Evolutionary conservation across 106 monocot genomes (phyloP).

Genomic region (Chionographis japonica): DNA sequence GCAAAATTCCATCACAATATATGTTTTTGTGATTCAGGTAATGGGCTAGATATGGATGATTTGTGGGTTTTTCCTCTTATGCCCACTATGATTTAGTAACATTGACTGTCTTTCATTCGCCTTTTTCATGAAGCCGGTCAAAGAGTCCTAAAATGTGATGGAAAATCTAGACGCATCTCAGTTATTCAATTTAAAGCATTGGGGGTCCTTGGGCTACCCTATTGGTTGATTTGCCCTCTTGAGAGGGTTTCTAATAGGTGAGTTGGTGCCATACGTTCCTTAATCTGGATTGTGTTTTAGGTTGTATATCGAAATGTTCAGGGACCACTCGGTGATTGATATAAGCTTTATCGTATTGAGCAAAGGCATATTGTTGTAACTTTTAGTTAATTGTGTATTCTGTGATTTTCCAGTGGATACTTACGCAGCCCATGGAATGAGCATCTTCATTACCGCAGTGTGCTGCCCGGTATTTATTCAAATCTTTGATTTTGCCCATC

Average conservation of each 20-base stretch:
- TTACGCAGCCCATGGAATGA: constrained; percentile 14
- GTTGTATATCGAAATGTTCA: not conserved
- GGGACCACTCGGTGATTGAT: no score
- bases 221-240: constrained; percentile 69
- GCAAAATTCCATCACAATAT: constrained; percentile 31
- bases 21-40: constrained; percentile 71
- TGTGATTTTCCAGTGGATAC: constrained; percentile 26
- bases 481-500: not conserved
- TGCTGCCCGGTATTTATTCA: constrained; percentile 69
- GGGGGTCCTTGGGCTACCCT: constrained; percentile 69
- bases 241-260: constrained; percentile 67
- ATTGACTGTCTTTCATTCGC: constrained; percentile 1
- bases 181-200: constrained; percentile 54
- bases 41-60: not conserved
- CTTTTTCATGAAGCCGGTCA: constrained; percentile 44
- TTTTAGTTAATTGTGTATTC: constrained; percentile 2
- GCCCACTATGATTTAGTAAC: not conserved
- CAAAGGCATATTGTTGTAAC: not conserved
- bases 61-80: not conserved
- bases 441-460: constrained; percentile 38
- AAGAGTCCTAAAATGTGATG: constrained; percentile 45
- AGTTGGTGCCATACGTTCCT: not conserved
- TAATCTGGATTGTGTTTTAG: not conserved
- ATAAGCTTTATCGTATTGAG: no score
- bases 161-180: constrained; percentile 23